Evolutionary conservation across 768 basidiomycete genomes (phyloP), one percentile per base, ranked within the genome.

Genomic region (Mycena rosella): DNA sequence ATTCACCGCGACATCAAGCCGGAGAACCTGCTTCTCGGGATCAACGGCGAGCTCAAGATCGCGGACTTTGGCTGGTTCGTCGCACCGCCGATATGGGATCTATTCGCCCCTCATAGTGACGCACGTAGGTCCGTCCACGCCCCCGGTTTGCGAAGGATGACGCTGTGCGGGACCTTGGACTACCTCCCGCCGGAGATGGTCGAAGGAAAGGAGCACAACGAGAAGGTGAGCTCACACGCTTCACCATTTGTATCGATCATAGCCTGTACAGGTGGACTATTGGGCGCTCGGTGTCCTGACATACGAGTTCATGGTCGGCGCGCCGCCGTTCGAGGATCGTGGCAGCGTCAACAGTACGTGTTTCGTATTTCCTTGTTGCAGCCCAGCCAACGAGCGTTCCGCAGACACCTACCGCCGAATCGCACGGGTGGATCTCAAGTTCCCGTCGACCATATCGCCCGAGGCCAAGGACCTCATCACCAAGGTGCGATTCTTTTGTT

Each of bases 1-100:
- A 99, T 99, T 56, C 98, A 99, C 78, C 89, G 98, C 34, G 98
- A 99, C 74, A 99, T 99, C 82, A 99, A 99, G 79, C 98, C 98
- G 0, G 97, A 99, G 82, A 99, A 99, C 78, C 80, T 99, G 54
- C 86, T 99, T 34, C 83, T 99, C 15, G 96, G 96, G 14, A 88
- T 99, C 74, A 95, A 96, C 72, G 97, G 97, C 44, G 97, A 99
- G 77, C 84, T 99, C 73, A 99, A 99, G 85, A 97, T 99, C 68
- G 98, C 91, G 4, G 97, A 99, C 79, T 99, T 99, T 78, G 98
- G 98, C 13, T 99, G 98, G 97, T 95, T 92, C 1, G 67, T 68
- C n/a, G 8, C 0, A 10, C 32, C n/a, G n/a, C n/a, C n/a, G n/a
- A n/a, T n/a, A n/a, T n/a, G 18, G 9, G 8, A 44, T 36, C n/a